phyloP scores from a whole-genome alignment of 345 rosid species.

The Gossypium thurberi region DNA sequence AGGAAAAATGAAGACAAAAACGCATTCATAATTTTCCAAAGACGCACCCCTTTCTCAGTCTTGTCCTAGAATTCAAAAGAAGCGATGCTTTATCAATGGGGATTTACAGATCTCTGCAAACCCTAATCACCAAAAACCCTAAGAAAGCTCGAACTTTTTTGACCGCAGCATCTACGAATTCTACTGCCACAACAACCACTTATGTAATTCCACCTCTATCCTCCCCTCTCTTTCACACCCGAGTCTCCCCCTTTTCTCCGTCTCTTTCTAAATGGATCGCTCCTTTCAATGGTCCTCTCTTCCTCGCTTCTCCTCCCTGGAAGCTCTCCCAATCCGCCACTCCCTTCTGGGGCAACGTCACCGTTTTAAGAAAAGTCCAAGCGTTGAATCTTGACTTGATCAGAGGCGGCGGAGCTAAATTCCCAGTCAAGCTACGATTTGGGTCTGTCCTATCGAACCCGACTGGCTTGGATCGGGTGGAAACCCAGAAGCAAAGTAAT shows the following conservation, averaged over 20 bases:
- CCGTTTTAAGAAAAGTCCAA: conserved; percentile 46
- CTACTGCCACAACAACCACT: background rate
- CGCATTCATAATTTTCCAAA: background rate
- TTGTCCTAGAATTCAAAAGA: background rate
- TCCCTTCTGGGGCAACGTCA: conserved; percentile 55
- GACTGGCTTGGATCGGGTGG: conserved; percentile 15
- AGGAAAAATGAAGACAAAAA: background rate
- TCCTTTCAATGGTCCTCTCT: conserved; percentile 69
- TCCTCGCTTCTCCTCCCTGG: conserved; percentile 78
- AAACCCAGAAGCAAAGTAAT: conserved; percentile 19
- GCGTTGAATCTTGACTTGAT: conserved; percentile 45
- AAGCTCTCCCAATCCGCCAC: conserved; percentile 79
- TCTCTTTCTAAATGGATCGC: conserved; percentile 62
- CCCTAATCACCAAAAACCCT: conserved; percentile 24
- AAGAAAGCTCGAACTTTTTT: conserved; percentile 35
- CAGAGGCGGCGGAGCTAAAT: conserved; percentile 25
- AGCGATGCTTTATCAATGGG: conserved; percentile 43
- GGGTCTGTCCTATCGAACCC: conserved; percentile 19
- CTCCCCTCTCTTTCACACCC: conserved; percentile 23
- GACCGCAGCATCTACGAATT: conserved; percentile 22
- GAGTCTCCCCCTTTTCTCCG: conserved; percentile 22
- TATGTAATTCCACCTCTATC: conserved; percentile 28
- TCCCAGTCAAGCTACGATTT: conserved; percentile 25
- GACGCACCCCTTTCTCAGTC: background rate
- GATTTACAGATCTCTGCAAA: conserved; percentile 38